These are phyloP conservation scores for Ilex asprella DNA, from an alignment of 257 asterid species.

Conservation along the genomic window DNA sequence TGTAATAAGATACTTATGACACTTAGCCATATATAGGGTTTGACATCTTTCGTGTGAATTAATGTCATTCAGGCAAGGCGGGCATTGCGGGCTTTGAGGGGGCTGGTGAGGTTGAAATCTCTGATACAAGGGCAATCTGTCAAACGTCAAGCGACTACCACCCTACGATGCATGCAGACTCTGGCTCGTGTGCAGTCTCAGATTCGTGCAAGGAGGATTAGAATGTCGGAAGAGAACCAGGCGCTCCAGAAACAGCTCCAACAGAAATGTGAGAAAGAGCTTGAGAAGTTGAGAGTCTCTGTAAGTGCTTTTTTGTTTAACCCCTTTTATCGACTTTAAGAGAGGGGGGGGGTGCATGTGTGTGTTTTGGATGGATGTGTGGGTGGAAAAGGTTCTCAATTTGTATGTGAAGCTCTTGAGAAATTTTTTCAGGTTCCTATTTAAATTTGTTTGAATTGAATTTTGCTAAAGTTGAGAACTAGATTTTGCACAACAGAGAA, in stretches of 20 bases:
- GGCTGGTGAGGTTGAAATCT: slow-evolving; percentile 57
- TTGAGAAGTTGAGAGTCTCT: slow-evolving; percentile 40
- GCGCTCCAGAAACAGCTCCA: slow-evolving; percentile 64
- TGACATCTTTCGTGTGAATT: not conserved
- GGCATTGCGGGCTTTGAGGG: slow-evolving; percentile 58
- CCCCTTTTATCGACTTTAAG: not conserved
- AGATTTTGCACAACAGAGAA: too few species aligned
- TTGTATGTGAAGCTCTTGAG: too few species aligned
- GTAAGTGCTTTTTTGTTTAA: slow-evolving; percentile 34
- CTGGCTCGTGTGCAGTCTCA: slow-evolving; percentile 64
- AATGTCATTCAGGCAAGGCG: slow-evolving; percentile 51
- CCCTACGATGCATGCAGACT: slow-evolving; percentile 66
- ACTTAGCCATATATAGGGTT: too few species aligned
- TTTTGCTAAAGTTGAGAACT: too few species aligned
- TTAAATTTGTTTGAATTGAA: too few species aligned
- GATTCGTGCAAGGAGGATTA: slow-evolving; percentile 52
- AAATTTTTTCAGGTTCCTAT: too few species aligned
- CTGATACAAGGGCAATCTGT: slow-evolving; percentile 56
- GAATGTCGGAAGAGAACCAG: slow-evolving; percentile 55
- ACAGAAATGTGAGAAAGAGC: slow-evolving; percentile 60
- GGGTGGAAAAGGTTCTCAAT: not conserved
- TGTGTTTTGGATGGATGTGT: not conserved
- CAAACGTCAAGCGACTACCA: slow-evolving; percentile 56
- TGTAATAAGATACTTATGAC: too few species aligned
- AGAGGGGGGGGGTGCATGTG: not conserved